phyloP scores from a whole-genome alignment of 2,329 filamentous ascomycete species.

The Talaromyces sp. region DNA sequence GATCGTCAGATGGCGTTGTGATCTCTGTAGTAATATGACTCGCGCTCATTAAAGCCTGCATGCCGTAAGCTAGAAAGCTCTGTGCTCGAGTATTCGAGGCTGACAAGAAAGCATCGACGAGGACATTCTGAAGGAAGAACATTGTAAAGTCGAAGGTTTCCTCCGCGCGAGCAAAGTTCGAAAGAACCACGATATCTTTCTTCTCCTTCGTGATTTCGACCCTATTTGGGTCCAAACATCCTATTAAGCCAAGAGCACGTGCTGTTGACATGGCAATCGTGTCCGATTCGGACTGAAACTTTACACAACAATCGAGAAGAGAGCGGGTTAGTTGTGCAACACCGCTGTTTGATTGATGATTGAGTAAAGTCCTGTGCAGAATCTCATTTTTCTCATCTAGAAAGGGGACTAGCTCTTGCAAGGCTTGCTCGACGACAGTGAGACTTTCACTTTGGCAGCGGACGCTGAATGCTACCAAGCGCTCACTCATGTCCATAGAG shows the following conservation, averaged over 20 bases:
- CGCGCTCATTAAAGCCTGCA: slow-evolving; percentile 83
- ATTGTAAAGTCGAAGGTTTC: slow-evolving; percentile 85
- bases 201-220: slow-evolving; percentile 77
- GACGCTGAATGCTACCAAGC: slow-evolving; percentile 67
- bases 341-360: slow-evolving; percentile 76
- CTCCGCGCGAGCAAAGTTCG: slow-evolving; percentile 74
- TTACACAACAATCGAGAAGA: slow-evolving; percentile 79
- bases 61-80: slow-evolving; percentile 87
- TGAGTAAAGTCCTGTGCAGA: slow-evolving; percentile 73
- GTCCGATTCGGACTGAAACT: slow-evolving; percentile 66
- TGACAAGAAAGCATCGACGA: slow-evolving; percentile 89
- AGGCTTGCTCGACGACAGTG: slow-evolving; percentile 76
- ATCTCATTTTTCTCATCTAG: slow-evolving; percentile 71
- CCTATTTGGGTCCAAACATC: slow-evolving; percentile 86
- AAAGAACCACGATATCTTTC: slow-evolving; percentile 77
- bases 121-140: slow-evolving; percentile 78
- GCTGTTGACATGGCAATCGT: slow-evolving; percentile 72
- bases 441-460: slow-evolving; percentile 80
- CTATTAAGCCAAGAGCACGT: slow-evolving; percentile 80
- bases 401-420: slow-evolving; percentile 72
- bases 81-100: slow-evolving; percentile 83
- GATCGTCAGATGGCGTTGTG: slow-evolving; percentile 50
- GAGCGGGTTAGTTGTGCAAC: slow-evolving; percentile 70
- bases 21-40: slow-evolving; percentile 66
- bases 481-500: slow-evolving; percentile 62